These are phyloP conservation scores for Penicillium sp. DNA, from an alignment of 2,329 filamentous ascomycete genomes.

Conservation along the genomic window DNA sequence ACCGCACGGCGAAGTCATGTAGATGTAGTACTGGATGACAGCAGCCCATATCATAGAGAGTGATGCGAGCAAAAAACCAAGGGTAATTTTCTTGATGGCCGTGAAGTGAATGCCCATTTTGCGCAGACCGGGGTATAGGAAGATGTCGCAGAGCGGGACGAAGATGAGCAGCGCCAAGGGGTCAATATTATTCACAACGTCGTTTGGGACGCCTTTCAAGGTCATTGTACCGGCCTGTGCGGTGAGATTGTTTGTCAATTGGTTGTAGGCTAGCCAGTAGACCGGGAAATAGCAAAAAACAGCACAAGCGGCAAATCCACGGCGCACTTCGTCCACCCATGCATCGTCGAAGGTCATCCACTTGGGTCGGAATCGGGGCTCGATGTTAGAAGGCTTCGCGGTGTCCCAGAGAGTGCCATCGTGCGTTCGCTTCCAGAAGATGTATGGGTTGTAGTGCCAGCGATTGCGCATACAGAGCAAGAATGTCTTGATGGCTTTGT, in stretches of 20 bases:
- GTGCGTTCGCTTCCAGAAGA: background rate
- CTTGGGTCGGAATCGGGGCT: slow-evolving; percentile 10
- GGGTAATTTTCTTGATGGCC: background rate
- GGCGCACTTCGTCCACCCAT: slow-evolving; percentile 76
- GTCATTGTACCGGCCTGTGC: slow-evolving; percentile 56
- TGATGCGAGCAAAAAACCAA: background rate
- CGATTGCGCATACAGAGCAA: background rate
- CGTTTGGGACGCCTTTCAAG: slow-evolving; percentile 31
- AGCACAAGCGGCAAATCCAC: slow-evolving; percentile 67
- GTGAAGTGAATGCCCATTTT: background rate
- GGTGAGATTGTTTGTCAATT: slow-evolving; percentile 56
- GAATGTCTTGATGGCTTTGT: background rate
- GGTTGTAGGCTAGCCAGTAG: slow-evolving; percentile 50
- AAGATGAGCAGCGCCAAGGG: background rate
- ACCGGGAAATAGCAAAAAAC: slow-evolving; percentile 58
- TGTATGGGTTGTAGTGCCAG: background rate
- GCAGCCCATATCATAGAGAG: background rate
- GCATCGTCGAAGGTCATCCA: slow-evolving; percentile 65
- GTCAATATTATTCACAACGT: background rate
- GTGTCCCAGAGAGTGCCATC: background rate
- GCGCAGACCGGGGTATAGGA: background rate
- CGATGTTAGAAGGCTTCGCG: slow-evolving; percentile 6
- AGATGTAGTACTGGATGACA: background rate
- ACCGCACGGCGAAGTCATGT: background rate
- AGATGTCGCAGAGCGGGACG: background rate